Evolutionary conservation across 139 green algal genomes (phyloP).

Genomic region (Chlamydomonas sphaeroides): DNA sequence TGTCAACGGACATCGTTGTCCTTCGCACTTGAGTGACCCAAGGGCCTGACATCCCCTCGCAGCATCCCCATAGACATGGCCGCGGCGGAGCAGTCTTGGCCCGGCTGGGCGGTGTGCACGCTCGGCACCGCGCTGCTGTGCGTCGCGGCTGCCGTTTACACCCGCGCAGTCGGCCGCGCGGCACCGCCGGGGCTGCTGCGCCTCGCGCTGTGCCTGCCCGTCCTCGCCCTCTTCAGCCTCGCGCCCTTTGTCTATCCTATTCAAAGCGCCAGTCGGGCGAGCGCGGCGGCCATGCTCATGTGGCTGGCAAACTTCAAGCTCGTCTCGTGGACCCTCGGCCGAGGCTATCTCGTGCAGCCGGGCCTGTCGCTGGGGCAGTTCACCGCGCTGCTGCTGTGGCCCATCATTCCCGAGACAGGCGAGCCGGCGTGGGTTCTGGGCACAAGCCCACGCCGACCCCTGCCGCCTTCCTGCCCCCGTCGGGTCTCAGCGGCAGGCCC

Average conservation of each 20-base stretch:
- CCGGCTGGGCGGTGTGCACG: background rate
- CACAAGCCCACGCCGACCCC: too few species aligned
- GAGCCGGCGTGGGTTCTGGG: too few species aligned
- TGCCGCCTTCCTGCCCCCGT: too few species aligned
- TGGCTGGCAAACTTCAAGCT: slow-evolving; percentile 50
- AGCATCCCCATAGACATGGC: too few species aligned
- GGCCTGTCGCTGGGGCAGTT: slow-evolving; percentile 42
- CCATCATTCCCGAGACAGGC: slow-evolving; percentile 31
- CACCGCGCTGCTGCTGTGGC: slow-evolving; percentile 40
- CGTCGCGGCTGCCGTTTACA: background rate
- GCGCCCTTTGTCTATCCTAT: background rate
- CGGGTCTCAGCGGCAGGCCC: too few species aligned
- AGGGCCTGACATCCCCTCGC: too few species aligned
- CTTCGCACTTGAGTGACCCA: too few species aligned
- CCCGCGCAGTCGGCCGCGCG: background rate
- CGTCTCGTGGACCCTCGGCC: background rate
- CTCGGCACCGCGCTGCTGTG: background rate
- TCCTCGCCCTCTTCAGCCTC: background rate
- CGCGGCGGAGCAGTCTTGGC: too few species aligned
- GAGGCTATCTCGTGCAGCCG: background rate
- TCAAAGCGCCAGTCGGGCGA: slow-evolving; percentile 25
- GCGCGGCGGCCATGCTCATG: slow-evolving; percentile 33
- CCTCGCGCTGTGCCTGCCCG: background rate
- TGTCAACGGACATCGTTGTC: too few species aligned
- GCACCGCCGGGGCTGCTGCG: background rate